These are phyloP conservation scores for Ophiostoma sp. DNA, from an alignment of 2,329 filamentous ascomycete genomes.

Conservation along the genomic window DNA sequence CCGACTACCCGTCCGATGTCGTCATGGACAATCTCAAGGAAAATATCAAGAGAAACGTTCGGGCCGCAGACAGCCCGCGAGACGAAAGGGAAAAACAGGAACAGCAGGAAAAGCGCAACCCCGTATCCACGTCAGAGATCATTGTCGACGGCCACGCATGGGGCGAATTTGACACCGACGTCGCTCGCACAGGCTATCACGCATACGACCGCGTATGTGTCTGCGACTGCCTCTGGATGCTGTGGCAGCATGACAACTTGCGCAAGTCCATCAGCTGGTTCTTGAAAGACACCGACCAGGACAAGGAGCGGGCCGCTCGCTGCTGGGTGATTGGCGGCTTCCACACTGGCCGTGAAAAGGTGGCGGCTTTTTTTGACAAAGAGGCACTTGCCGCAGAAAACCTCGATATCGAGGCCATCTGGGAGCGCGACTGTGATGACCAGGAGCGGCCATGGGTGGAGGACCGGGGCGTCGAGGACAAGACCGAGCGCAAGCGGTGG, in stretches of 20 bases:
- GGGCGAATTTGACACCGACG: constrained; percentile 45
- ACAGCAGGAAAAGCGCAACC: not conserved
- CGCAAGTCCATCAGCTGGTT: constrained; percentile 58
- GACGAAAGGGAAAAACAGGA: too few species aligned
- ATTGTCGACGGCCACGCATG: constrained; percentile 57
- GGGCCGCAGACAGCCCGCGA: constrained; percentile 14
- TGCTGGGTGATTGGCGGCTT: constrained; percentile 66
- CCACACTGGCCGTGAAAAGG: constrained; percentile 62
- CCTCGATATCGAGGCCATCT: constrained; percentile 59
- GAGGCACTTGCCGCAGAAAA: constrained; percentile 43
- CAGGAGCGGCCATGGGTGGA: constrained; percentile 54
- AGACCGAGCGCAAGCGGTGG: constrained; percentile 62
- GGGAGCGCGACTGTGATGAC: constrained; percentile 64
- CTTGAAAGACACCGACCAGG: constrained; percentile 34
- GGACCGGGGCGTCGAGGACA: constrained; percentile 57
- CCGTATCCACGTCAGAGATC: constrained; percentile 29
- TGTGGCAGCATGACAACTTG: constrained; percentile 63
- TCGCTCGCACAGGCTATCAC: constrained; percentile 29
- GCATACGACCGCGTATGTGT: constrained; percentile 60
- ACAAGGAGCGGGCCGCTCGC: constrained; percentile 25
- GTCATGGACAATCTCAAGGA: constrained; percentile 53
- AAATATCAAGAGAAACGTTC: constrained; percentile 53
- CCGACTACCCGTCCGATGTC: constrained; percentile 60
- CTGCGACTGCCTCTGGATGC: constrained; percentile 72
- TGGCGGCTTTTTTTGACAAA: constrained; percentile 58